phyloP scores from a whole-genome alignment of 2,329 filamentous ascomycete species.

The Verticillium dahliae region DNA sequence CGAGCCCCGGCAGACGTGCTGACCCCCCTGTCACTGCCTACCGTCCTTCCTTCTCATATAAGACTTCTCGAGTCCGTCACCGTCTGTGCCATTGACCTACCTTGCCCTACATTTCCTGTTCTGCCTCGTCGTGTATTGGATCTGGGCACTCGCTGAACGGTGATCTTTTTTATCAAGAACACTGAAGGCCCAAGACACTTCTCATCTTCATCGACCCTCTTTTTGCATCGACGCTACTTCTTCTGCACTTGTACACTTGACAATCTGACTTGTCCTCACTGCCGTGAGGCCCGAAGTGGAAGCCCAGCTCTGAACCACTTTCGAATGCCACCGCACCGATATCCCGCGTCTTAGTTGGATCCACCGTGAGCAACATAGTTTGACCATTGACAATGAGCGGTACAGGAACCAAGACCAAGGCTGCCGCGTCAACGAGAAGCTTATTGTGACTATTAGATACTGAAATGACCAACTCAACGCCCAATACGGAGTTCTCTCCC shows the following conservation, averaged over 20 bases:
- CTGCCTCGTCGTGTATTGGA: background rate
- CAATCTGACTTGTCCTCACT: background rate
- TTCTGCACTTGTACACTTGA: background rate
- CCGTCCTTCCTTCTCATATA: background rate
- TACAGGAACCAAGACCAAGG: background rate
- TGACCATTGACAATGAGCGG: background rate
- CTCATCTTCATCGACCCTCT: background rate
- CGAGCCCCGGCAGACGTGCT: background rate
- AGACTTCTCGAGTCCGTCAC: background rate
- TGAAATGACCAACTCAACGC: conserved; percentile 33
- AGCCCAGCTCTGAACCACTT: conserved; percentile 17
- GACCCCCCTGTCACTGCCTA: background rate
- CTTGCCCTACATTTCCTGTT: background rate
- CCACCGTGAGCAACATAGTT: background rate
- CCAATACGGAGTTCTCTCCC: conserved; percentile 42
- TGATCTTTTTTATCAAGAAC: background rate
- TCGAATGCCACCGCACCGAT: conserved; percentile 13
- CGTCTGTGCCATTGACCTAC: background rate
- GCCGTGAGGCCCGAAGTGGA: background rate
- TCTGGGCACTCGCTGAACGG: background rate
- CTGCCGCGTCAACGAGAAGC: background rate
- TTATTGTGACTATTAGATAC: conserved; percentile 4
- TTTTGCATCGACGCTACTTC: background rate
- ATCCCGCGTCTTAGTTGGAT: conserved; percentile 3
- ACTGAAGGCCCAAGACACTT: background rate